These are phyloP conservation scores for Tribonema minus DNA, from an alignment of 108 stramenopile species.

Conservation along the genomic window DNA sequence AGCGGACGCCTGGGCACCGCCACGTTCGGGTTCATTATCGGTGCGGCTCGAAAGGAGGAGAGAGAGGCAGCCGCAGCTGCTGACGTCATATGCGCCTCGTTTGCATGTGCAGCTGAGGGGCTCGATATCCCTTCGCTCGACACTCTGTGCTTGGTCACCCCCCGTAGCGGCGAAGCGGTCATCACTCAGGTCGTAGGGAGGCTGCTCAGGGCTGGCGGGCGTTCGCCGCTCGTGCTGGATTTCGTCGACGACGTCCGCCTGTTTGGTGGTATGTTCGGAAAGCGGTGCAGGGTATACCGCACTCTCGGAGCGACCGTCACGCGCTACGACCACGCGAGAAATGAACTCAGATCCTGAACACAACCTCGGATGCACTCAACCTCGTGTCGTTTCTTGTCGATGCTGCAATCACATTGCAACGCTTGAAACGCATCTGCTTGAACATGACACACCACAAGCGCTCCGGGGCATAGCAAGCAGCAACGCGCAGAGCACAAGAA, in stretches of 20 bases:
- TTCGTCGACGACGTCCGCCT: not conserved
- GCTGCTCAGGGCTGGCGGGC: not conserved
- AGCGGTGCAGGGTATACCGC: not conserved
- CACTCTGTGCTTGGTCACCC: not conserved
- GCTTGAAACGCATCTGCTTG: no score
- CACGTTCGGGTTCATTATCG: not conserved
- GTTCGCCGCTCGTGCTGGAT: not conserved
- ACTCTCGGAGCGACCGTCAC: not conserved
- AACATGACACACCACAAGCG: no score
- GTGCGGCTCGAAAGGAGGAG: not conserved
- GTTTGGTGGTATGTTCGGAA: not conserved
- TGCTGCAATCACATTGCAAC: no score
- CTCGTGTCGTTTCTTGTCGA: no score
- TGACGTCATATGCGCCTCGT: not conserved
- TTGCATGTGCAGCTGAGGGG: not conserved
- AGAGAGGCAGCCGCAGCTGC: not conserved
- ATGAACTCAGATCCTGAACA: no score
- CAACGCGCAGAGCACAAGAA: no score
- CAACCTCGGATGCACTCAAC: no score
- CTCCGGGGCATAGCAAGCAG: no score
- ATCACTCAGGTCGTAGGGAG: not conserved
- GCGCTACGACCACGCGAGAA: no score
- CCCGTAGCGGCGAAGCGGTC: not conserved
- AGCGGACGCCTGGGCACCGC: not conserved
- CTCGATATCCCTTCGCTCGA: not conserved